Evolutionary conservation across 441 rosid genomes (phyloP), one percentile per base, ranked within the genome.

Genomic region (Populus hybrid): DNA sequence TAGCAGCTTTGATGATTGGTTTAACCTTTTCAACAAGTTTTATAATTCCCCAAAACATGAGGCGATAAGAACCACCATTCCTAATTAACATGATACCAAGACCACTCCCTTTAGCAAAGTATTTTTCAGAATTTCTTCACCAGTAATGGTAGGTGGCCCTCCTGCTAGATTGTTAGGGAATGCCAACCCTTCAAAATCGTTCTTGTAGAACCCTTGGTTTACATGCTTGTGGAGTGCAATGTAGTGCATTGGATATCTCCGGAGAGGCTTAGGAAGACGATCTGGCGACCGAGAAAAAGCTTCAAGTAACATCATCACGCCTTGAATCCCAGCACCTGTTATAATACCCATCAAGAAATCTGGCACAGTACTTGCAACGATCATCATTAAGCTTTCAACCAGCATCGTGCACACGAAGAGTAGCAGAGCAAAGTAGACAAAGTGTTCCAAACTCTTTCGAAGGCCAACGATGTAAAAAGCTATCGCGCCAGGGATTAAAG

Each of bases 341-440:
- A 88, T 84, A 34, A 88, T 81, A 9, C 88, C 88, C 87, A 81
- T 88, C 20, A 88, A 83, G 71, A 86, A 86, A 71, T 85, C 80
- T 0, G 87, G 91, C 18, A 86, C 85, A 6, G 84, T 66, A 61
- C 88, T 83, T 1, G 89, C 89, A 5, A 85, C 82, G 1, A 83
- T 84, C 89, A 88, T 86, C 87, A 88, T 86, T 14, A 88, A 69
- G 84, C 91, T 85, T 78, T 88, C 91, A 1, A 85, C 91, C 9
- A 88, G 67, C 76, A 80, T 81, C 85, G 78, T 82, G 80, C 79
- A 76, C 0, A 72, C 77, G 5, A 85, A 88, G 32, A 86, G 83
- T 18, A 81, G 8, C 8, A 84, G 24, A 0, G 83, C 67, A 6
- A 86, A 88, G 77, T 81, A 85, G 7, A 16, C 40, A 8, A 84